Conservation (phyloP, 2,329 filamentous ascomycete genomes). For the Nemania serpens region DNA sequence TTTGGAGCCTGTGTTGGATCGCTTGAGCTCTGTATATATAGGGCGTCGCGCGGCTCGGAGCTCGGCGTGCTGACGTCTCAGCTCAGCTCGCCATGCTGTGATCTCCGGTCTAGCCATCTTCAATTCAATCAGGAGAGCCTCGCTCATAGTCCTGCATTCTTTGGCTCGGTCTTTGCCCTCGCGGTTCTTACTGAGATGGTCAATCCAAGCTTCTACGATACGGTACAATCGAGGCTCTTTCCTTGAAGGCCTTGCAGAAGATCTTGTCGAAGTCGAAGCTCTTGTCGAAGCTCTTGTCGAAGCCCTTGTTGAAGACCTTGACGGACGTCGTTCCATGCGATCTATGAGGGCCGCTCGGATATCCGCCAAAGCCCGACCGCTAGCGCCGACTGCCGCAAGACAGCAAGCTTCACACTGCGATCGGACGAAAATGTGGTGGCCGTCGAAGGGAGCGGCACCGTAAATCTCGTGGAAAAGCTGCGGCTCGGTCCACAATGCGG, state of each 20-base stretch:
- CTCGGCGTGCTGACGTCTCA: constrained; percentile 13
- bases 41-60: constrained; percentile 9
- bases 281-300: background rate
- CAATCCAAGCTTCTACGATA: constrained; percentile 52
- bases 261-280: background rate
- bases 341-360: constrained; percentile 51
- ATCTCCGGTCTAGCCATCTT: constrained; percentile 29
- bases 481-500: constrained; percentile 47
- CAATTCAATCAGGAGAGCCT: constrained; percentile 29
- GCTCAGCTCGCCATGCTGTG: constrained; percentile 27
- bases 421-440: constrained; percentile 37
- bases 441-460: constrained; percentile 39
- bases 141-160: constrained; percentile 31
- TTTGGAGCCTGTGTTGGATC: constrained; percentile 15
- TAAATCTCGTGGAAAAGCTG: constrained; percentile 45
- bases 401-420: constrained; percentile 59
- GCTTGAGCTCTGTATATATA: constrained; percentile 31
- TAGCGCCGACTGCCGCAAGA: constrained; percentile 53
- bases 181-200: constrained; percentile 34
- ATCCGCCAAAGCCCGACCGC: constrained; percentile 48
- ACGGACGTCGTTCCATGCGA: constrained; percentile 39
- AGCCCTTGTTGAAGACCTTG: too few relatives aligned
- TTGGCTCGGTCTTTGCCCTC: constrained; percentile 23
- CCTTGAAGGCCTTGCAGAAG: background rate
- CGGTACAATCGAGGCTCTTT: constrained; percentile 44